Base-by-base conservation (phyloP, 768 basidiomycete genomes). In the Roridomyces roridus region DNA sequence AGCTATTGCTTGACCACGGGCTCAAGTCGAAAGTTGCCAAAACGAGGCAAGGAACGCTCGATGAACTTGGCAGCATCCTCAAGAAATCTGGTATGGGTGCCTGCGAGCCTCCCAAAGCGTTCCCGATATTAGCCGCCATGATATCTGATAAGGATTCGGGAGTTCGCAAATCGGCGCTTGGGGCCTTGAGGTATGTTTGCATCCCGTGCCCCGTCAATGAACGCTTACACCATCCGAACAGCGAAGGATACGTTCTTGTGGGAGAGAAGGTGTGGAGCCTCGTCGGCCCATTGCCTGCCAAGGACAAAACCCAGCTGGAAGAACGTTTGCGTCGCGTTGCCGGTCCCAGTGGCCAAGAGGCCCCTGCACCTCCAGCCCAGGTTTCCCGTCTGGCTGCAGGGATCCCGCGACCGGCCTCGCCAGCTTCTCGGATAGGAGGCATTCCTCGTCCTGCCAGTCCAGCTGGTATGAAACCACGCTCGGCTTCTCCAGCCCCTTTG, bases 231-330 rank as follows among this genome's bases (percentile, higher is more conserved):
- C 47, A 31, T 43, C 65, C 57, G 36, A 62, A 14, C 67, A 94
- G 94, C 53, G 91, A 95, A 69, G 89, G 82, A 4, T 96, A 94
- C 68, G 77, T 83, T 9, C 80, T 93, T 14, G 83, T 91, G 18
- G 95, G 95, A 18, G 94, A 96, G 65, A 89, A 86, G 64, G 84
- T 95, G 12, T 96, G 91, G 92, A 75, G 82, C 11, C 72, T 89
- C 10, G 90, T 94, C 40, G 92, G 92, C 1, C 64, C 79, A 9
- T 75, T 97, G 25, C 82, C 88, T 41, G 77, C 90, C 5, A 96
- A 96, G 70, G 94, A 96, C 67, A 94, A 91, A 67, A 94, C 93
- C 9, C 92, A 95, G 66, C 82, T 97, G 26, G 94, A 96, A 71
- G 95, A 96, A 67, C 84, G 93, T 8, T 74, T 97, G 25, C 88